phyloP scores from a whole-genome alignment of 306 rosid genomes.

The Alnus rubra region DNA sequence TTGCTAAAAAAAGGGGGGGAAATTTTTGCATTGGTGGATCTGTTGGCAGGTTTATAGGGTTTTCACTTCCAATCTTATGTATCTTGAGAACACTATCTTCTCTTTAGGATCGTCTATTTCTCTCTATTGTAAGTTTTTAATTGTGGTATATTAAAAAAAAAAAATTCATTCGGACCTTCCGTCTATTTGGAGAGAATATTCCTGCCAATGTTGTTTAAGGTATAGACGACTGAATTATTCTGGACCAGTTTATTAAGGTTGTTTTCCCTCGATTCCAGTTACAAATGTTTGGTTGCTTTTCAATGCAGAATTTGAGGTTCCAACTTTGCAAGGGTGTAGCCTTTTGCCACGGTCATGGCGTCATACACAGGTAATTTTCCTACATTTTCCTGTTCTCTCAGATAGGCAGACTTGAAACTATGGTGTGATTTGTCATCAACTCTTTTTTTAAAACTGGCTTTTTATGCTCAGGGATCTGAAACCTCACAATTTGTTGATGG shows the following conservation, averaged over 20 bases:
- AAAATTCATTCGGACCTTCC: constrained; percentile 64
- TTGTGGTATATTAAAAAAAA: neutral
- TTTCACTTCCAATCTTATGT: neutral
- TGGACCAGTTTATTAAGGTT: neutral
- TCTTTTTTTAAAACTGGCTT: neutral
- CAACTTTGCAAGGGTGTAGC: constrained; percentile 98
- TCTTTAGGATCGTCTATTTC: neutral
- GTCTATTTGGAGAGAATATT: constrained; percentile 56
- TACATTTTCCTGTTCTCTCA: too few species aligned
- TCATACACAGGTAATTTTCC: too few species aligned
- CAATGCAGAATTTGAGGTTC: constrained; percentile 74
- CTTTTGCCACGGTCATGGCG: constrained; percentile 91
- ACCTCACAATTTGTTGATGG: constrained; percentile 96
- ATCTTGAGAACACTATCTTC: neutral
- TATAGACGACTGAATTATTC: constrained; percentile 4
- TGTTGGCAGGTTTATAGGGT: neutral
- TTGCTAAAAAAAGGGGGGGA: too few species aligned
- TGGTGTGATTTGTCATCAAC: neutral
- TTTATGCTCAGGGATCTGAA: constrained; percentile 64
- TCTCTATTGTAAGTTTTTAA: neutral
- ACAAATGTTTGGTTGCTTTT: neutral
- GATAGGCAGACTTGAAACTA: too few species aligned
- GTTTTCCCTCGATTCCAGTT: neutral
- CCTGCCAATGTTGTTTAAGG: constrained; percentile 57
- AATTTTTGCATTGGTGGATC: too few species aligned